Base-by-base conservation (phyloP, 2,329 filamentous ascomycete genomes). In the Colletotrichum sp. region DNA sequence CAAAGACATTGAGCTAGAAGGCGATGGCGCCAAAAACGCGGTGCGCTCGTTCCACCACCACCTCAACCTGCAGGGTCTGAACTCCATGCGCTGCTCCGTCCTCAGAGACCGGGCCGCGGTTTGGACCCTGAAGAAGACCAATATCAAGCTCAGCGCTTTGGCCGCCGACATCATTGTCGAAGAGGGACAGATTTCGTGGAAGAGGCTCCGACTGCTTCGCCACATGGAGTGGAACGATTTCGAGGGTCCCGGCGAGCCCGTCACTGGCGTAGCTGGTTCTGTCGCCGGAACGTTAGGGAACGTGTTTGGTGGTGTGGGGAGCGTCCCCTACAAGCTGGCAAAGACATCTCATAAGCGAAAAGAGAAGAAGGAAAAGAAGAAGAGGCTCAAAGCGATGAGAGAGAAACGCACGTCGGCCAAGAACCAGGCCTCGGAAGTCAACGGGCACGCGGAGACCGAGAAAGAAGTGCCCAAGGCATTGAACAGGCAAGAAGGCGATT, bases 201-300 rank as follows among this genome's bases (percentile, higher is more conserved):
- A 89, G 71, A 90, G 92, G 74, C 83, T 95, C 63, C 89, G 90
- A 15, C 86, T 95, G 1, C 80, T 94, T 10, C 88, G 94, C 10
- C 92, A 94, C 79, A 91, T 89, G 67, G 93, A 95, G 79, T 95
- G 94, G 93, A 94, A 95, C 78, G 94, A 95, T 79, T 95, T 95
- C 79, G 93, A 94, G 78, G 94, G 94, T 0, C 93, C 94, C 0
- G 94, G 94, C 1, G 94, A 95, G 80, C 94, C 94, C 0, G 86
- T 95, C 15, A 94, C 93, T 0, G 94, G 93, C 5, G 85, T 90
- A 6, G 90, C 91, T 39, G 90, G 91, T 13, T 93, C 92, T 0
- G 79, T 95, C 6, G 87, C 90, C n/a, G 88, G 88, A 5, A 91
- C 90, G 0, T 81, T 93, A 5, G 89, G 89, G 2, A 89, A 91